phyloP scores from a whole-genome alignment of 2,329 filamentous ascomycete species.

The Simplicillium aogashimaense region DNA sequence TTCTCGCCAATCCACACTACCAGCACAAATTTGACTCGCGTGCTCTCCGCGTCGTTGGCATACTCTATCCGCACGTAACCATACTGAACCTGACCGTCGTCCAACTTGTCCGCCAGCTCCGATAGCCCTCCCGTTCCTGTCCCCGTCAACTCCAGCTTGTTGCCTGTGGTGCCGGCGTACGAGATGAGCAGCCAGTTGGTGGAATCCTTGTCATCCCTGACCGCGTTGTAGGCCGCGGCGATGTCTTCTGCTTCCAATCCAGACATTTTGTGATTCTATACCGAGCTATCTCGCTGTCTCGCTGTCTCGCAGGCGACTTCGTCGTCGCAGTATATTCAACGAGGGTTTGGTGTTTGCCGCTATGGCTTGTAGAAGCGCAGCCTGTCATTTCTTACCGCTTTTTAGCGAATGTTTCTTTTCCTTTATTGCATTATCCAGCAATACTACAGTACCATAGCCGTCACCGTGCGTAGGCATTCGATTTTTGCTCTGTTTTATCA shows the following conservation, averaged over 20 bases:
- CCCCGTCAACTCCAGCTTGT: constrained; percentile 42
- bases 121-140: constrained; percentile 51
- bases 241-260: constrained; percentile 49
- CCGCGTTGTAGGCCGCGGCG: constrained; percentile 53
- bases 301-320: too few species aligned
- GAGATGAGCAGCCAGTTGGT: constrained; percentile 61
- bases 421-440: too few species aligned
- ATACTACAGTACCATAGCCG: too few species aligned
- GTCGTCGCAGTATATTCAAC: too few species aligned
- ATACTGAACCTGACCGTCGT: constrained; percentile 53
- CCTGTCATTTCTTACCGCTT: too few species aligned
- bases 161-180: constrained; percentile 43
- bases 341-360: too few species aligned
- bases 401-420: too few species aligned
- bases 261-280: constrained; percentile 35
- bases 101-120: constrained; percentile 46
- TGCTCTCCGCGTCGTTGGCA: constrained; percentile 61
- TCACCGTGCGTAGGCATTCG: too few species aligned
- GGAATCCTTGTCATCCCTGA: constrained; percentile 55
- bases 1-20: constrained; percentile 58
- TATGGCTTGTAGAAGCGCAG: too few species aligned
- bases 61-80: constrained; percentile 58
- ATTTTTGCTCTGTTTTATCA: too few species aligned
- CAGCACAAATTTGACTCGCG: constrained; percentile 57
- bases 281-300: too few species aligned